Percentiles rank a stretch among this genome's conserved stretches.
phyloP scores from a whole-genome alignment of 495 filamentous ascomycete species.

The Penicillium bialowiezense region DNA sequence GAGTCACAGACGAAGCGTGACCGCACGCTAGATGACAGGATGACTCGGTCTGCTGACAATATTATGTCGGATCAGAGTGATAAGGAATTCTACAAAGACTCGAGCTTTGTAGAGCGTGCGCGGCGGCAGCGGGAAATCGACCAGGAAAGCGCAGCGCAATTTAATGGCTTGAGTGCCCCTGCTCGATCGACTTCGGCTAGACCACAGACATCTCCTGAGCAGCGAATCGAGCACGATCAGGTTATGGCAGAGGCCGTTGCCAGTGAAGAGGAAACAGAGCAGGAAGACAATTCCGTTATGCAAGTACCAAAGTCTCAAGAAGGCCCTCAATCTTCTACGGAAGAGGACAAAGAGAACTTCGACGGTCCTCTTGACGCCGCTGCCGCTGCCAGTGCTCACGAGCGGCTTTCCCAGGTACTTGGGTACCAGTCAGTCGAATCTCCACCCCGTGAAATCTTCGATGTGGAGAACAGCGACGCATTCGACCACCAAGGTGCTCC shows the following conservation, averaged over 20 bases:
- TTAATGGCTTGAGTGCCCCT: slow-evolving; percentile 39
- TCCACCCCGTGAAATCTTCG: slow-evolving; percentile 1
- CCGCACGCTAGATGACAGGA: slow-evolving; percentile 31
- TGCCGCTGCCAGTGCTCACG: slow-evolving; percentile 33
- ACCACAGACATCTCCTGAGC: slow-evolving; percentile 7
- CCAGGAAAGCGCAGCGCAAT: slow-evolving; percentile 35
- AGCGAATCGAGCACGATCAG: slow-evolving; percentile 3
- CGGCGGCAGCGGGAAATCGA: slow-evolving; percentile 37
- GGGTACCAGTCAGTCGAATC: slow-evolving; percentile 27
- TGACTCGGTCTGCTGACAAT: slow-evolving; percentile 39
- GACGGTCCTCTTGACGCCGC: slow-evolving; percentile 25
- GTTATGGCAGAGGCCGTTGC: slow-evolving; percentile 17
- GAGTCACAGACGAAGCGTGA: slow-evolving; percentile 46
- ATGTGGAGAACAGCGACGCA: not conserved
- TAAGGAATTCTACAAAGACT: slow-evolving; percentile 45
- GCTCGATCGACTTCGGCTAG: slow-evolving; percentile 16
- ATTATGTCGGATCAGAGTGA: slow-evolving; percentile 41
- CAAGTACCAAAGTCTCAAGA: slow-evolving; percentile 29
- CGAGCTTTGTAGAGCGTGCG: slow-evolving; percentile 39
- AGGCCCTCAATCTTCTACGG: slow-evolving; percentile 23
- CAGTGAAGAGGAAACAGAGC: slow-evolving; percentile 54
- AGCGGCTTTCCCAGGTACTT: slow-evolving; percentile 41
- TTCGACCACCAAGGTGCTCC: not conserved
- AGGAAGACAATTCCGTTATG: slow-evolving; percentile 39
- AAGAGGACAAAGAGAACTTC: slow-evolving; percentile 54